Base-by-base conservation (phyloP, 371 early-diverging fungal genomes). In the Dinochytrium kinnereticum region DNA sequence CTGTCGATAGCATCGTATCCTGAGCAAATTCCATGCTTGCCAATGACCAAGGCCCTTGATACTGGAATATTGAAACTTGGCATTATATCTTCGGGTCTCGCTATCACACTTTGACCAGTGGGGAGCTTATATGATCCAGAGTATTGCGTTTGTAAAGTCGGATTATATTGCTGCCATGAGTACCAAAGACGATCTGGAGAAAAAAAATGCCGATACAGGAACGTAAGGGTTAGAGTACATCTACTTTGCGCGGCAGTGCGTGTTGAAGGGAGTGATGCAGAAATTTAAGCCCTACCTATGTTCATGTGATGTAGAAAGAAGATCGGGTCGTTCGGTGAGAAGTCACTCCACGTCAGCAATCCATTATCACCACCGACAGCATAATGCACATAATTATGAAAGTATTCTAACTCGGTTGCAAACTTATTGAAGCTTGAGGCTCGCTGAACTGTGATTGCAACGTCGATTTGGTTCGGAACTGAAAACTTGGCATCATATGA, bases 271-370 rank as follows among this genome's bases (percentile, higher is more conserved):
- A n/a, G n/a, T n/a, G n/a, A n/a, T n/a, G n/a, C n/a, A 28, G 1
- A 51, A 30, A 17, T 7, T 31, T 7, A 38, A 59, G 17, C 64
- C 73, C 21, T 15, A 76, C 73, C 89, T 50, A 87, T 73, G 66
- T 83, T 84, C 44, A 83, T 76, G 71, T 90, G 90, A 73, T 88
- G 88, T 59, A 87, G 61, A 68, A 70, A 87, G 76, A 88, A 88
- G 2, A 90, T 71, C 30, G 88, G 88, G 75, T 90, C 90, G 82
- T 76, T 73, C 53, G 77, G 65, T 51, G 76, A 74, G 30, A 72
- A 31, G 28, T 64, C 65, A 19, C 5, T 19, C 44, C 49, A 38
- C 3, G 49, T 10, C 66, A 66, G 15, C 64, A 72, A 68, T 31
- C 36, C 66, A 55, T 72, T 68, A 82, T 75, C 71, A 0, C 76